Conservation (phyloP, 495 filamentous ascomycete genomes). For the Talaromyces trachyspermus region DNA sequence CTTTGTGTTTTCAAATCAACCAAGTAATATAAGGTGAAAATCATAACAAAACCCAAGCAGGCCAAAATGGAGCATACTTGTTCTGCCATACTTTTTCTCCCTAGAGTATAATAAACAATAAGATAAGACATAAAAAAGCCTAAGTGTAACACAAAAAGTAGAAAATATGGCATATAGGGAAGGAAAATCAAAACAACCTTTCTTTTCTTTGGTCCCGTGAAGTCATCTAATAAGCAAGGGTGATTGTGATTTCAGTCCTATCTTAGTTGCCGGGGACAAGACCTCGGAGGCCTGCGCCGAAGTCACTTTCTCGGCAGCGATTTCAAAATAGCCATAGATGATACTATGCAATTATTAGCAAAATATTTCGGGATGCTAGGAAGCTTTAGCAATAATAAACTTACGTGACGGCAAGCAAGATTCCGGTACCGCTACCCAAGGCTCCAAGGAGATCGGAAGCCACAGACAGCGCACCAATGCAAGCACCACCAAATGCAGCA, state of each 20-base stretch:
- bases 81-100: no score
- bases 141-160: background rate
- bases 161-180: background rate
- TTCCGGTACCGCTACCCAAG: conserved; percentile 94
- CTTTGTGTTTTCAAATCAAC: no score
- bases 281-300: conserved; percentile 77
- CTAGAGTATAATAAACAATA: no score
- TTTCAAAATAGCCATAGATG: conserved; percentile 98
- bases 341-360: conserved; percentile 52
- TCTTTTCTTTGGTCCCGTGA: background rate
- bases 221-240: conserved; percentile 7
- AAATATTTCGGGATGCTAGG: background rate
- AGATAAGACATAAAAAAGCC: no score
- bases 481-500: conserved; percentile 96
- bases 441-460: conserved; percentile 93
- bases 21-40: no score
- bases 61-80: no score
- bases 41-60: no score
- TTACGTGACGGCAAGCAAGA: conserved; percentile 97
- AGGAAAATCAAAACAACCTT: conserved; percentile 3
- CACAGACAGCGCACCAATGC: conserved; percentile 96
- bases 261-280: conserved; percentile 59
- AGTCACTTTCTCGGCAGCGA: conserved; percentile 98
- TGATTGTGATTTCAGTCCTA: conserved; percentile 7
- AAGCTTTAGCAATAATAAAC: conserved; percentile 34